These are phyloP conservation scores for Sarocladium kiliense DNA, from an alignment of 2,329 filamentous ascomycete genomes.

Conservation along the genomic window DNA sequence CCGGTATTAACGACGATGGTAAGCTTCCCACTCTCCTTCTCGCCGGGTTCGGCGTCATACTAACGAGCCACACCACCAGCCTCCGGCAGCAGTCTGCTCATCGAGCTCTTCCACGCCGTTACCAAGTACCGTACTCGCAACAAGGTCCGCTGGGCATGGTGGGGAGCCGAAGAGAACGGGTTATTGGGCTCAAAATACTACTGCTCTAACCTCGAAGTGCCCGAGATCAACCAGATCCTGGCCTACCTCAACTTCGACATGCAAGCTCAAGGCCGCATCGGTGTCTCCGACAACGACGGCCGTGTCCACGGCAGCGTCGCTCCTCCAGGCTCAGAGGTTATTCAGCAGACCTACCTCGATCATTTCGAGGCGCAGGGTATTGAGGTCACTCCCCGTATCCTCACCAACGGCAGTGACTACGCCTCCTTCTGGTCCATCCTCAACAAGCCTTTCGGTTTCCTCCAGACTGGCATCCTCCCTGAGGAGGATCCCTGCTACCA, in stretches of 20 bases:
- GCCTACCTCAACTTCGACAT: slow-evolving; percentile 38
- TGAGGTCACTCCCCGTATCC: slow-evolving; percentile 19
- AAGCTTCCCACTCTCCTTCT: too few relatives aligned
- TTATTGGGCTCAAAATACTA: slow-evolving; percentile 30
- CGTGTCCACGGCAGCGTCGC: slow-evolving; percentile 23
- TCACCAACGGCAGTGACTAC: slow-evolving; percentile 52
- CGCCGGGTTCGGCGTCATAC: too few relatives aligned
- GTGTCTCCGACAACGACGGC: slow-evolving; percentile 29
- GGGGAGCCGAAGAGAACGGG: slow-evolving; percentile 40
- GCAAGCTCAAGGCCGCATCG: slow-evolving; percentile 30
- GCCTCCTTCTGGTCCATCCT: slow-evolving; percentile 52
- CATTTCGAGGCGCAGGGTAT: slow-evolving; percentile 27
- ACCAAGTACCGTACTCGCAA: slow-evolving; percentile 28
- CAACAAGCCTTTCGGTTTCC: slow-evolving; percentile 46
- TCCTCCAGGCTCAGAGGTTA: slow-evolving; percentile 28
- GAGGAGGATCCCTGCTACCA: slow-evolving; percentile 30
- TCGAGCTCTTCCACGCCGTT: slow-evolving; percentile 35
- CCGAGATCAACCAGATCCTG: slow-evolving; percentile 28
- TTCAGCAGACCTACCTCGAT: slow-evolving; percentile 27
- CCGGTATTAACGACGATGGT: slow-evolving; percentile 43
- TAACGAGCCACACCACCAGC: slow-evolving; percentile 10
- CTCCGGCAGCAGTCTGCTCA: slow-evolving; percentile 32
- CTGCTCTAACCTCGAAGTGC: slow-evolving; percentile 26
- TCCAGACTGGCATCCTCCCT: slow-evolving; percentile 56
- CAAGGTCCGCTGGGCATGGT: slow-evolving; percentile 38